A percentile compares a stretch with the other conserved stretches of the same genome.
phyloP scores from a whole-genome alignment of 1,284 basidiomycete genomes.

The Rhodotorula sp. region DNA sequence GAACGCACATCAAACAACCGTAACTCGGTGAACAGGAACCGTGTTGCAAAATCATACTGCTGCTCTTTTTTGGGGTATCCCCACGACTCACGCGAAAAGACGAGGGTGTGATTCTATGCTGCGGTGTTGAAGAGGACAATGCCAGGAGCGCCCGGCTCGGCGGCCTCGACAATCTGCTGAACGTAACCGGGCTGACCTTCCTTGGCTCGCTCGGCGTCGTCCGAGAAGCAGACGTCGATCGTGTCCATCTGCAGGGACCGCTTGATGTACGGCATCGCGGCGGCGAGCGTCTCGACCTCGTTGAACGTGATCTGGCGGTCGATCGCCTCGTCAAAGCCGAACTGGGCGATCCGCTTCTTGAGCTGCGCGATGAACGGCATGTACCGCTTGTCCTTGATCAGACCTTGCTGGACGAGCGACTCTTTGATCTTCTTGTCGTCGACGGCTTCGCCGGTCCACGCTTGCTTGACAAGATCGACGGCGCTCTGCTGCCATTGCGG shows the following conservation, averaged over 20 bases:
- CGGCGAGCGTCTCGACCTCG: constrained; percentile 72
- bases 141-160: constrained; percentile 83
- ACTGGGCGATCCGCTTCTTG: constrained; percentile 85
- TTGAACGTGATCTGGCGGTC: constrained; percentile 84
- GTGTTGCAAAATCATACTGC: neutral
- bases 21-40: too few relatives aligned
- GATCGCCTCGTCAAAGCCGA: constrained; percentile 78
- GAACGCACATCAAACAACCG: too few relatives aligned
- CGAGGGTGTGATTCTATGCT: neutral
- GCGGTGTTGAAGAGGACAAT: constrained; percentile 38
- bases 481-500: constrained; percentile 90
- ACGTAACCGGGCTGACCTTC: constrained; percentile 56
- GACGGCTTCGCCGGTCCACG: constrained; percentile 65
- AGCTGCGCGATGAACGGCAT: constrained; percentile 89
- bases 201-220: constrained; percentile 58
- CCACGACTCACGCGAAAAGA: neutral
- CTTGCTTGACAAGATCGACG: constrained; percentile 70
- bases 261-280: constrained; percentile 78
- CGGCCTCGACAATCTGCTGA: constrained; percentile 69
- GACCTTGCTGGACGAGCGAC: constrained; percentile 67
- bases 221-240: constrained; percentile 68
- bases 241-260: constrained; percentile 74
- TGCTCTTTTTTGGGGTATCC: neutral
- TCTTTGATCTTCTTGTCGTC: constrained; percentile 81
- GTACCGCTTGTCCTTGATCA: constrained; percentile 91